Evolutionary conservation across 1,284 basidiomycete genomes (phyloP).

Genomic region (Melampsora americana): DNA sequence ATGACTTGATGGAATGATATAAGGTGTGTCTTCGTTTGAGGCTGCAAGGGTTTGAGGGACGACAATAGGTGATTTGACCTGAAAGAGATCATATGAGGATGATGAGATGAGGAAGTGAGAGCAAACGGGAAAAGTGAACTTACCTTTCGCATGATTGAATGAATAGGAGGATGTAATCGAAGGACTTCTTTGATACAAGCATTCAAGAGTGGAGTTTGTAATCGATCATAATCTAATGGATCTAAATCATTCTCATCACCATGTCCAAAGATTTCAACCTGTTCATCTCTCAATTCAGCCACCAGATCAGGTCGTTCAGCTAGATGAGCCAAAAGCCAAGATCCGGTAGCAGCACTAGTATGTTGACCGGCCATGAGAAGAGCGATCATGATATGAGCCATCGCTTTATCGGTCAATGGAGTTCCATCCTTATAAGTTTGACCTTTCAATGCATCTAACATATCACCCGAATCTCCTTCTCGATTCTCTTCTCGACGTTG

Average conservation of each 20-base stretch:
- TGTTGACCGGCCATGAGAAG: conserved; percentile 77
- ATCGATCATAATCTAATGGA: conserved; percentile 79
- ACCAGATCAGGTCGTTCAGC: conserved; percentile 75
- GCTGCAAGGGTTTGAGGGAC: conserved; percentile 76
- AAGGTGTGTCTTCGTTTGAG: conserved; percentile 63
- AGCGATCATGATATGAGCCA: conserved; percentile 84
- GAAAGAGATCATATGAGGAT: not conserved
- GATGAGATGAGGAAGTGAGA: not conserved
- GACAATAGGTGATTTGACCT: conserved; percentile 56
- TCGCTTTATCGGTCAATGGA: conserved; percentile 76
- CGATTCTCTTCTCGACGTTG: conserved; percentile 65
- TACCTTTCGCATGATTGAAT: conserved; percentile 63
- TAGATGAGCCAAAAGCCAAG: conserved; percentile 88
- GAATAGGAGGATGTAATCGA: conserved; percentile 75
- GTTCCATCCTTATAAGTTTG: conserved; percentile 84
- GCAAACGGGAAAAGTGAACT: not conserved
- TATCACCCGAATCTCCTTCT: conserved; percentile 68
- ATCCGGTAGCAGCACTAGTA: conserved; percentile 84
- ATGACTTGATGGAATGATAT: conserved; percentile 86
- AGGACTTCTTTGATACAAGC: conserved; percentile 64
- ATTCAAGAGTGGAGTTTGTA: conserved; percentile 75
- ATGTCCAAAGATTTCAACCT: conserved; percentile 74
- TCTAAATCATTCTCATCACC: conserved; percentile 69
- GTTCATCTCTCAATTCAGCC: conserved; percentile 80
- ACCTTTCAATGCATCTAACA: conserved; percentile 82